A percentile compares a stretch with the other conserved stretches of the same genome.
Conservation (phyloP, 345 rosid genomes). For the Populus euphratica region DNA sequence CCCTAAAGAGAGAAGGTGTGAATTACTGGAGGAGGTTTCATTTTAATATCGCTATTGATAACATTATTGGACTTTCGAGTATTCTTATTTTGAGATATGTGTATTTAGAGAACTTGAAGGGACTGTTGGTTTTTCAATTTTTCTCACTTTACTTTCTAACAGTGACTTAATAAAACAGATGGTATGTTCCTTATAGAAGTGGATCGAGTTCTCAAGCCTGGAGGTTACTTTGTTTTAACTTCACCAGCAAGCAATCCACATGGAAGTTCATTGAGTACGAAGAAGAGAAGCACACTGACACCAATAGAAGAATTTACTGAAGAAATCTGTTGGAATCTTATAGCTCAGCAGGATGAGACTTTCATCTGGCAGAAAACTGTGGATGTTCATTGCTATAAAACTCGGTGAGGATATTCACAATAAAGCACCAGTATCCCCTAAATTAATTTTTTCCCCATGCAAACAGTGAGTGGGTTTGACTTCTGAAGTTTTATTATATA, state of each 20-base stretch:
- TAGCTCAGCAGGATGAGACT: slow-evolving; percentile 94
- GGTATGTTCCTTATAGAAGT: slow-evolving; percentile 86
- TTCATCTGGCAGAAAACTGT: slow-evolving; percentile 93
- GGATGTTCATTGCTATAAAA: slow-evolving; percentile 52
- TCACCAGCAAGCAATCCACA: slow-evolving; percentile 61
- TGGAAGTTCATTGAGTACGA: slow-evolving; percentile 42
- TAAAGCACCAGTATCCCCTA: neutral
- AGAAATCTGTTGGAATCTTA: slow-evolving; percentile 78
- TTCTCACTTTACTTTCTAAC: slow-evolving; percentile 17
- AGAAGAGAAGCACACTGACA: slow-evolving; percentile 51
- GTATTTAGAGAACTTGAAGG: slow-evolving; percentile 1
- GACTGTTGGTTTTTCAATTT: slow-evolving; percentile 6
- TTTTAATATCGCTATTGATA: neutral
- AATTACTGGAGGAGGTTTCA: neutral
- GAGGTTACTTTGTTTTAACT: slow-evolving; percentile 91
- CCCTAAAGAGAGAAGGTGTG: neutral
- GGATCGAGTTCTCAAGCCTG: slow-evolving; percentile 91
- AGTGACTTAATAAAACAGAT: slow-evolving; percentile 43
- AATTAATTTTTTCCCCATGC: slow-evolving; percentile 2
- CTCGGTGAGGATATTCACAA: slow-evolving; percentile 53
- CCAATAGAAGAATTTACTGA: slow-evolving; percentile 62
- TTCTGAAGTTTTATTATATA: neutral
- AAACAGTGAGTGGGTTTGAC: neutral
- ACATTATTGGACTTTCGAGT: neutral
- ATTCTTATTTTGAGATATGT: neutral